A percentile compares a stretch with the other conserved stretches of the same genome.
Conservation (phyloP, 75 land plant genomes). For the Selaginella tamariscina region DNA sequence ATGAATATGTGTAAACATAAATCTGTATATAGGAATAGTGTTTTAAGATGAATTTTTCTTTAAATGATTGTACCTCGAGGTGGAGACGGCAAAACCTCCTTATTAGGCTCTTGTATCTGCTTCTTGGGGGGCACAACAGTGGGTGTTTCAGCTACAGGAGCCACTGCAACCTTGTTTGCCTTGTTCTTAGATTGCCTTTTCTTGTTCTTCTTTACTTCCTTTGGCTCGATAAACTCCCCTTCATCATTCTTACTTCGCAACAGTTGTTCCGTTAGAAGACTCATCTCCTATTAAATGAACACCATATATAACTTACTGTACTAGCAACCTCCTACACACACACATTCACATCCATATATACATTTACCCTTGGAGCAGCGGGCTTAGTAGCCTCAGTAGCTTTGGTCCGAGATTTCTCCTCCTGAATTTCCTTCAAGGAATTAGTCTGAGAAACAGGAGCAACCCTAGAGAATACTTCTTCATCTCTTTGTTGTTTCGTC, state of each 20-base stretch:
- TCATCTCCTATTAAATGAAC: too few species aligned
- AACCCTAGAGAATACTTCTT: constrained; percentile 7
- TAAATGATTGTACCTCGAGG: too few species aligned
- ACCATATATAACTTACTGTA: too few species aligned
- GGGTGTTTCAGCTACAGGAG: background rate
- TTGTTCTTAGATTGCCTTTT: constrained; percentile 70
- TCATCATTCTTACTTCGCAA: constrained; percentile 23
- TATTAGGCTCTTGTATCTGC: constrained; percentile 20
- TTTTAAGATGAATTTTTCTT: too few species aligned
- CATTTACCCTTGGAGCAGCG: too few species aligned
- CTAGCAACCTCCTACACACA: too few species aligned
- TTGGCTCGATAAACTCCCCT: constrained; percentile 78
- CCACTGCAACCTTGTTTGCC: background rate
- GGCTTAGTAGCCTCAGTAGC: too few species aligned
- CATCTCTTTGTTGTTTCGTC: background rate
- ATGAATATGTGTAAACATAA: too few species aligned
- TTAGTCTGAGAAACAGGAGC: constrained; percentile 16
- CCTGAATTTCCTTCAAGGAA: constrained; percentile 23
- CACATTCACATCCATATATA: too few species aligned
- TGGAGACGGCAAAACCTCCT: constrained; percentile 56
- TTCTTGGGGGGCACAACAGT: constrained; percentile 14
- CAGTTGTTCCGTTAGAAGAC: too few species aligned
- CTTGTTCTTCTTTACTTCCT: constrained; percentile 75
- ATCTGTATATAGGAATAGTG: too few species aligned
- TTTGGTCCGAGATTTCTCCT: constrained; percentile 21